These are phyloP conservation scores for Gamarada debralockiae DNA, from an alignment of 495 filamentous ascomycete species.

Conservation along the genomic window DNA sequence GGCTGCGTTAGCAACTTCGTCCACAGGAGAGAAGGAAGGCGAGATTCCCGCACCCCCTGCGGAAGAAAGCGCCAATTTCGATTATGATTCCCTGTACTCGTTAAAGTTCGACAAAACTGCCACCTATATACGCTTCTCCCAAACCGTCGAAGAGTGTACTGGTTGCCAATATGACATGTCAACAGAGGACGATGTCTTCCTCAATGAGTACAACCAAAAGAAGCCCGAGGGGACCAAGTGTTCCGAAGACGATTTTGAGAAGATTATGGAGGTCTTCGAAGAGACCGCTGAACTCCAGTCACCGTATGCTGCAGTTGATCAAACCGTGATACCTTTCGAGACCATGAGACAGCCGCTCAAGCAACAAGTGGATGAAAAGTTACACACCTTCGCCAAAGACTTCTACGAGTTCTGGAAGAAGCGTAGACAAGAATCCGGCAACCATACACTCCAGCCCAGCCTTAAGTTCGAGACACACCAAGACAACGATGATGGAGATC, in stretches of 20 bases:
- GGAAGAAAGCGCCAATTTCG: slow-evolving; percentile 68
- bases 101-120: slow-evolving; percentile 73
- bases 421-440: slow-evolving; percentile 58
- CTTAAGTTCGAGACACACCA: slow-evolving; percentile 92
- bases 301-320: slow-evolving; percentile 84
- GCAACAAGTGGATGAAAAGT: slow-evolving; percentile 59
- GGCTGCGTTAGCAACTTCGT: slow-evolving; percentile 77
- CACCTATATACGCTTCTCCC: slow-evolving; percentile 96
- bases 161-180: slow-evolving; percentile 90
- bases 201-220: slow-evolving; percentile 79
- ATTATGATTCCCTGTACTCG: slow-evolving; percentile 87
- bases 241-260: slow-evolving; percentile 87
- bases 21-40: slow-evolving; percentile 60
- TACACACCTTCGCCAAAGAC: slow-evolving; percentile 72
- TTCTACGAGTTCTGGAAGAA: slow-evolving; percentile 91
- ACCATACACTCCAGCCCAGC: slow-evolving; percentile 63
- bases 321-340: slow-evolving; percentile 74
- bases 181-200: slow-evolving; percentile 79
- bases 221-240: slow-evolving; percentile 59
- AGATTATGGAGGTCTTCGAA: slow-evolving; percentile 92
- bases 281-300: slow-evolving; percentile 75
- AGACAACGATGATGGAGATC: slow-evolving; percentile 93
- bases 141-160: slow-evolving; percentile 89
- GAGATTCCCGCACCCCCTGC: slow-evolving; percentile 83
- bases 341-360: slow-evolving; percentile 77